Base-by-base conservation (phyloP, 768 basidiomycete genomes). In the Pleurotus platypus region DNA sequence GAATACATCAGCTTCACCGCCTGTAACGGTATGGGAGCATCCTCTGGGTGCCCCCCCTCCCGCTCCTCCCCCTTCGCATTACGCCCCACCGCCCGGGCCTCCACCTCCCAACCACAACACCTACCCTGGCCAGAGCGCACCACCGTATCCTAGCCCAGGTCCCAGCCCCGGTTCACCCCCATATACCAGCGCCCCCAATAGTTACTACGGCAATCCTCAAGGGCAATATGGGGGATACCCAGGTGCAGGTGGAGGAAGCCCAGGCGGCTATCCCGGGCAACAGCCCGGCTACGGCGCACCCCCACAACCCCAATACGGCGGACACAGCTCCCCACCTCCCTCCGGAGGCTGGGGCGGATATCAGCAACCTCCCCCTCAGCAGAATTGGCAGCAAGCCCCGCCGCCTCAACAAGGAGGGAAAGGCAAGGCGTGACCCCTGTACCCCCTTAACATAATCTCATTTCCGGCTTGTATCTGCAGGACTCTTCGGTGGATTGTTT, bases 21-120 rank as follows among this genome's bases (percentile, higher is more conserved):
- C 87, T 0, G 76, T 79, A 16, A 82, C 86, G 38, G 80, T 77
- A 12, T 92, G 90, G 90, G 75, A 72, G 0, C 90, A 90, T 62
- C 90, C 90, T 0, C 69, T 79, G n/a, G 86, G 84, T 3, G 75
- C 82, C 4, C 69, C 77, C 3, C 70, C 74, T 4, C 50, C 60
- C 8, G 62, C 70, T 26, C 65, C 73, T 26, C 70, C 79, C 1
- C 77, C 75, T 5, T 63, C 69, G 20, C 67, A 68, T 59, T 78
- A 74, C 62, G 66, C 70, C 16, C 72, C 77, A 9, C 78, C 77
- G 7, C 51, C 69, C 0, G 76, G 78, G 16, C 73, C 81, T 7
- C 85, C 86, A 0, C 79, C 82, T 1, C 70, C 70, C 2, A 59
- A 67, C 20, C 69, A 71, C 62, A 70, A 69, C 46, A 62, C 59